phyloP scores from a whole-genome alignment of 192 early-diverging fungal species.

The Funneliformis geosporum region DNA sequence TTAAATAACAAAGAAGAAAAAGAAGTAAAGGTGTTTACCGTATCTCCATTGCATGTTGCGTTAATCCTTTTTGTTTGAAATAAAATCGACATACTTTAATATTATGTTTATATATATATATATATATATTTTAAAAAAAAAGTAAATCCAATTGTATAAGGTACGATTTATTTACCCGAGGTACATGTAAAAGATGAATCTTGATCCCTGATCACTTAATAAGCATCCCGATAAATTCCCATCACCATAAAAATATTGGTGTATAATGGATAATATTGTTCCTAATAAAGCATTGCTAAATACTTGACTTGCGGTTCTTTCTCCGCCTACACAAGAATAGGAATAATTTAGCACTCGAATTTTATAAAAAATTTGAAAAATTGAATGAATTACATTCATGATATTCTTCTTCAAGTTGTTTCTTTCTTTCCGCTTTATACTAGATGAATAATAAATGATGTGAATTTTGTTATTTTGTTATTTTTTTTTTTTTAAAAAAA shows the following conservation, averaged over 20 bases:
- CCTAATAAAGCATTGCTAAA: slow-evolving; percentile 53
- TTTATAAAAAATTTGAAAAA: not conserved
- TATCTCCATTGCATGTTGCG: slow-evolving; percentile 60
- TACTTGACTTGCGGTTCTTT: slow-evolving; percentile 53
- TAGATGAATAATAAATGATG: not conserved
- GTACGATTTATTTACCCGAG: slow-evolving; percentile 41
- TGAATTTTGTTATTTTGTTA: not conserved
- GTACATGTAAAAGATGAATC: slow-evolving; percentile 48
- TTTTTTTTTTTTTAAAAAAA: not conserved
- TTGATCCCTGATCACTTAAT: slow-evolving; percentile 37
- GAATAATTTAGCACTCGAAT: slow-evolving; percentile 6
- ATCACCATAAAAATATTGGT: slow-evolving; percentile 45
- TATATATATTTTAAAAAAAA: not conserved
- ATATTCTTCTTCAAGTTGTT: slow-evolving; percentile 43
- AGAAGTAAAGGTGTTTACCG: slow-evolving; percentile 38
- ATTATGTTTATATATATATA: not conserved
- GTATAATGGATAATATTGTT: slow-evolving; percentile 42
- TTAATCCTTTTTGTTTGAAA: slow-evolving; percentile 44
- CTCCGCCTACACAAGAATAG: slow-evolving; percentile 49
- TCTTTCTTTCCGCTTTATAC: slow-evolving; percentile 48
- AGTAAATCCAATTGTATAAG: not conserved
- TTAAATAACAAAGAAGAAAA: not conserved
- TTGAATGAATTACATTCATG: slow-evolving; percentile 22
- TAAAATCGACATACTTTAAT: not conserved
- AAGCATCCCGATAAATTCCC: slow-evolving; percentile 32